Evolutionary conservation across 202 grass and related monocot genomes (phyloP).

Genomic region (Schoenoplectus triqueter): DNA sequence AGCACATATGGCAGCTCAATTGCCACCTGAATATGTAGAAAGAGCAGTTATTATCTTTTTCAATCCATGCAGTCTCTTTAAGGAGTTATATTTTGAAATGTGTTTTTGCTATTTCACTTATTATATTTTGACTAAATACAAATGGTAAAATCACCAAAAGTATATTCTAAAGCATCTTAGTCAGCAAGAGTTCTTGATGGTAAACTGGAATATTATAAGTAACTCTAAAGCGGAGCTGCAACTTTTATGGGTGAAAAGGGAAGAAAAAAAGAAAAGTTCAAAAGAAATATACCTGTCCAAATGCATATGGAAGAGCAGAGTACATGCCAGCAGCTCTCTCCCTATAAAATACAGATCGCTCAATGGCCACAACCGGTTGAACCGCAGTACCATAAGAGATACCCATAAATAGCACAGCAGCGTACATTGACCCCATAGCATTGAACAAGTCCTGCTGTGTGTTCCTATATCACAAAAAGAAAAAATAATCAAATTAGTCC

Average conservation of each 20-base stretch:
- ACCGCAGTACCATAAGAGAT: slow-evolving; percentile 42
- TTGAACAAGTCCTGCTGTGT: slow-evolving; percentile 45
- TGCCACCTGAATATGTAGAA: slow-evolving; percentile 43
- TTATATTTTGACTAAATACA: background rate
- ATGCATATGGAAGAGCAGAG: slow-evolving; percentile 55
- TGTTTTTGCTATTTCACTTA: slow-evolving; percentile 9
- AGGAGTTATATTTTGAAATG: background rate
- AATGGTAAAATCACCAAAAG: background rate
- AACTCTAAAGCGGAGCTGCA: background rate
- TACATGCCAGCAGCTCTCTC: slow-evolving; percentile 54
- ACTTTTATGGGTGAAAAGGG: background rate
- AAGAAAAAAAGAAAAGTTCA: background rate
- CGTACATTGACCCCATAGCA: slow-evolving; percentile 55
- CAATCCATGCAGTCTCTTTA: background rate
- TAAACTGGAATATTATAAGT: background rate
- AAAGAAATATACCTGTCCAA: slow-evolving; percentile 45
- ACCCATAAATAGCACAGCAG: slow-evolving; percentile 47
- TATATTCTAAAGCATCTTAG: background rate
- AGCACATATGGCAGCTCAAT: slow-evolving; percentile 63
- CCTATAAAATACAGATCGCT: slow-evolving; percentile 53
- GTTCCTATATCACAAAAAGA: slow-evolving; percentile 38
- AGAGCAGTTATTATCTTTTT: background rate
- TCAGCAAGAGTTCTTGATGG: background rate
- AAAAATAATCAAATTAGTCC: background rate
- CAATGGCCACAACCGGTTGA: slow-evolving; percentile 51